These are phyloP conservation scores for Gaertneriomyces sp. DNA, from an alignment of 192 early-diverging fungal genomes.

Conservation along the genomic window DNA sequence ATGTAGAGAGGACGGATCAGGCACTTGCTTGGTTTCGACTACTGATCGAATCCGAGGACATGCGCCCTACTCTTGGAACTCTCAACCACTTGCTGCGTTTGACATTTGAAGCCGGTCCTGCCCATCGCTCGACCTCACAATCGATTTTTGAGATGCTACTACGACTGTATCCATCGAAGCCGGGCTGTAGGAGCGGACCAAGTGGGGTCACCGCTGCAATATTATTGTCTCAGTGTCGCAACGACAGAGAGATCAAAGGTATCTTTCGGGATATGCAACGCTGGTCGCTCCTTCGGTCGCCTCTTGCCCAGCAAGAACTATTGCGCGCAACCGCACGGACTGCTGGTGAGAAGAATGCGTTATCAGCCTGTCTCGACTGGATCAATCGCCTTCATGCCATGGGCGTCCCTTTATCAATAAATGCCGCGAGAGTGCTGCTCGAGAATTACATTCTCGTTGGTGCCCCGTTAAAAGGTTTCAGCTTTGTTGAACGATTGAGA, in stretches of 20 bases:
- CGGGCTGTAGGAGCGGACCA: constrained; percentile 11
- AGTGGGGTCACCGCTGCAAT: constrained; percentile 17
- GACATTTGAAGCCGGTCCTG: constrained; percentile 1
- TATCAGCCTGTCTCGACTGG: constrained; percentile 22
- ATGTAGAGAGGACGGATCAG: background rate
- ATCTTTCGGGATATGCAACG: constrained; percentile 11
- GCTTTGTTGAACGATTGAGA: constrained; percentile 12
- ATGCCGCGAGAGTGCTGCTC: constrained; percentile 15
- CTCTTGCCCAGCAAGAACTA: constrained; percentile 20
- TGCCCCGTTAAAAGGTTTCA: background rate
- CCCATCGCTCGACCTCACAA: background rate
- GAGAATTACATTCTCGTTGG: constrained; percentile 9
- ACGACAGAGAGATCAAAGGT: constrained; percentile 8
- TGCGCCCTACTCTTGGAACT: constrained; percentile 7
- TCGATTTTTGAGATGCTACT: constrained; percentile 8
- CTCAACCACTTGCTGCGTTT: constrained; percentile 18
- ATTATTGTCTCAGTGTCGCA: constrained; percentile 14
- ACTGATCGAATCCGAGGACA: constrained; percentile 7
- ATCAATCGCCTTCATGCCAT: constrained; percentile 13
- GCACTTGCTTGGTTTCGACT: constrained; percentile 8
- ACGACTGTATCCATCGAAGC: constrained; percentile 2
- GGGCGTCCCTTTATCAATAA: constrained; percentile 9
- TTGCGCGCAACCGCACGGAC: constrained; percentile 5
- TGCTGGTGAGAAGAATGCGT: background rate
- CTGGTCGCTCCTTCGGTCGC: constrained; percentile 12